Base-by-base conservation (phyloP, 163 green algal genomes). In the Volvox carteri region DNA sequence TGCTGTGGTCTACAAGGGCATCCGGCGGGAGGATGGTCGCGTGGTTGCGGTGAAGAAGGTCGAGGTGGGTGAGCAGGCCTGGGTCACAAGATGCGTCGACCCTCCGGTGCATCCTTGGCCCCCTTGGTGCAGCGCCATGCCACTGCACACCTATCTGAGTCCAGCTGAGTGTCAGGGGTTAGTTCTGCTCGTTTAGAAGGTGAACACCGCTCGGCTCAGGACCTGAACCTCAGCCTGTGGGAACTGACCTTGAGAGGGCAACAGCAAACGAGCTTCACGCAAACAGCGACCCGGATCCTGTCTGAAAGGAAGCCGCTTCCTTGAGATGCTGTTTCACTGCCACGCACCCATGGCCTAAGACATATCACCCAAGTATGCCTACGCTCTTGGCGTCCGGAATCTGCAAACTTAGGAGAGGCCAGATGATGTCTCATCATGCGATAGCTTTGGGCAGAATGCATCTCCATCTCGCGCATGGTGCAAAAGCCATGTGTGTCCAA, bases 11-110 rank as follows among this genome's bases (percentile, higher is more conserved):
- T 94, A 95, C 77, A 94, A 93, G 62, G 93, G 86, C 30, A 85
- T 90, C 0, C 86, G 92, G 9, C 77, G 85, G 56, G 65, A 88
- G 39, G 93, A 96, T 80, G 85, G 90, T 1, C 60, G 81, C 0
- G 65, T 92, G 9, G 86, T 96, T 5, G 94, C 94, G 0, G 92
- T 96, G 28, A 96, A 96, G 90, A 93, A 93, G 58, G 89, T 95
- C 18, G 91, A 93, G 91, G 91, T 93, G 77, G 37, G 90, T 72
- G n/a, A 60, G 65, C 28, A 28, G 60, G 23, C 25, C 54, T 19
- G 5, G 2, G 54, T 23, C 25, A 28, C 3, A 12, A 65, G 54
- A 23, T 12, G 5, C 54, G 54, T 65, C 54, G 54, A 23, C 54
- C 28, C 54, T 65, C 54, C 25, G 54, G 19, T 65, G 54, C n/a